These are phyloP conservation scores for Lanmaoa rubissima DNA, from an alignment of 768 basidiomycete species.

Conservation along the genomic window DNA sequence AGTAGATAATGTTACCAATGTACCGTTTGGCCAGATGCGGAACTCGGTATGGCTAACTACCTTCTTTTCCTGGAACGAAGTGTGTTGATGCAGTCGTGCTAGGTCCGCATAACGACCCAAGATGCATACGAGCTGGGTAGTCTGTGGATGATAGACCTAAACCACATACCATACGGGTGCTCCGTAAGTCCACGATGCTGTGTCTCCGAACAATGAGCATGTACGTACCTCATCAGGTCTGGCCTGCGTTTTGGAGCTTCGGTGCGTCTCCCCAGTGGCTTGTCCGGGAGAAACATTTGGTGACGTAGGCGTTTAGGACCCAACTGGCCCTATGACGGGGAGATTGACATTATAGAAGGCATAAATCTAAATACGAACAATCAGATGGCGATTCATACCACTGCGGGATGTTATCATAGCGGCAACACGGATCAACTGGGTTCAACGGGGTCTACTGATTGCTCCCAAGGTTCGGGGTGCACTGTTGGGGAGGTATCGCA, in stretches of 20 bases:
- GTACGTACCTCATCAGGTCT: constrained; percentile 15
- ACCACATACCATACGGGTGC: constrained; percentile 58
- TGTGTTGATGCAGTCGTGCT: background rate
- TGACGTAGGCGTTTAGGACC: constrained; percentile 11
- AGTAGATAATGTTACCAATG: constrained; percentile 67
- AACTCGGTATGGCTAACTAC: constrained; percentile 47
- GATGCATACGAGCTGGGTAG: constrained; percentile 44
- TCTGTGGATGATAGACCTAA: constrained; percentile 45
- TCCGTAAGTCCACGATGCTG: constrained; percentile 36
- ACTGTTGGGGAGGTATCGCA: constrained; percentile 30
- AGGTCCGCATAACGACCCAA: constrained; percentile 47
- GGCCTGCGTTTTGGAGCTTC: constrained; percentile 35
- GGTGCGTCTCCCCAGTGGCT: constrained; percentile 12
- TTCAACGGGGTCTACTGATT: constrained; percentile 22
- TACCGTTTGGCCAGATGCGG: constrained; percentile 50
- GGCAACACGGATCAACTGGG: constrained; percentile 34
- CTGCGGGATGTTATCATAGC: constrained; percentile 36
- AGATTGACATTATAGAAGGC: constrained; percentile 61
- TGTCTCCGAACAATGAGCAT: constrained; percentile 1
- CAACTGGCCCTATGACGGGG: constrained; percentile 47
- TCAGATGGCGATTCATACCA: constrained; percentile 58
- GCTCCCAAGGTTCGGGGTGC: constrained; percentile 27
- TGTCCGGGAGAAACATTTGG: background rate
- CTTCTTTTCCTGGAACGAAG: background rate
- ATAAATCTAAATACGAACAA: constrained; percentile 52